Base-by-base conservation (phyloP, 1,284 basidiomycete genomes). In the Heliocybe sulcata region DNA sequence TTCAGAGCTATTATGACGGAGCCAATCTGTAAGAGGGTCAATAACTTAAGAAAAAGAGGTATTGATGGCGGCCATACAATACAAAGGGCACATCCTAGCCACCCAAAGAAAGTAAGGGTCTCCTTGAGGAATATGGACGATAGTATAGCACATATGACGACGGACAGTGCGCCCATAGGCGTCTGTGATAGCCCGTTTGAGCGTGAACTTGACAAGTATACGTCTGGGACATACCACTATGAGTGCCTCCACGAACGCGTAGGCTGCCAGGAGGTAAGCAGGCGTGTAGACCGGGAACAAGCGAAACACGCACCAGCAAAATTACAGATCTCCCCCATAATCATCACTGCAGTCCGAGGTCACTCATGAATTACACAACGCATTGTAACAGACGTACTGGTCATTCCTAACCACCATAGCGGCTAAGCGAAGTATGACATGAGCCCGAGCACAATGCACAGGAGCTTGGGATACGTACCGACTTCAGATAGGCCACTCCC, bases 91-190 rank as follows among this genome's bases (percentile, higher is more conserved):
- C 95, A 98, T 25, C 96, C 96, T 56, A 92, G 77, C 92, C 92
- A 95, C 53, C 94, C 94, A 65, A 94, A 94, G 71, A 94, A 90
- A 31, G 86, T 90, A 53, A 99, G 81, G 59, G 81, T 90, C 69
- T 99, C 97, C 53, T 96, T 88, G 63, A 98, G 85, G 72, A 98
- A 90, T 64, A 97, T 80, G 47, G 93, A 94, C 10, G 94, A 96
- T 20, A 98, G 77, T 26, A 97, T 89, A 35, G 96, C 96, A 63
- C 90, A 96, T 60, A 98, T 81, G 63, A 99, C 95, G 61, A 99
- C 97, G 16, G 94, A 95, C 55, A 99, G 82, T 2, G 95, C 94
- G 48, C 96, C 96, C 63, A 99, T 82, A 1, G 96, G 95, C n/a
- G 94, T 96, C 80, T 92, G 64, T 59, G 45, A 23, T 58, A 14